These are phyloP conservation scores for Cladorrhinum sp. DNA, from an alignment of 2,329 filamentous ascomycete species.

Conservation along the genomic window DNA sequence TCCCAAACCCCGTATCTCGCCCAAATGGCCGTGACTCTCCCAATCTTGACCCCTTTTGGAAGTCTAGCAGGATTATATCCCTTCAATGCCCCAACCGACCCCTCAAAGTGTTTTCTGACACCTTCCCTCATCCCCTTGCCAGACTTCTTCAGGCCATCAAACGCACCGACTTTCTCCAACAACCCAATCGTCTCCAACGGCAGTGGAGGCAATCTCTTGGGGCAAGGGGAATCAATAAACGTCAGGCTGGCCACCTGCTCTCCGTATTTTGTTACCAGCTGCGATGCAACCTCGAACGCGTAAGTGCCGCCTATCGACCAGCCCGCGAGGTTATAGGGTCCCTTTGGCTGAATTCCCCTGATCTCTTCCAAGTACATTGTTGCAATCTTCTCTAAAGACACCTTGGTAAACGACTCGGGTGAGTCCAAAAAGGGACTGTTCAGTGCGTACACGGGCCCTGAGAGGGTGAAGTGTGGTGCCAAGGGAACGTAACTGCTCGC, in stretches of 20 bases:
- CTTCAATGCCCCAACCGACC: slow-evolving; percentile 10
- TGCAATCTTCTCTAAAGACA: slow-evolving; percentile 6
- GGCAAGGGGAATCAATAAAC: slow-evolving; percentile 17
- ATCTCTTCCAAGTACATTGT: slow-evolving; percentile 2
- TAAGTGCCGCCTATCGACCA: slow-evolving; percentile 22
- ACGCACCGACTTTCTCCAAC: slow-evolving; percentile 11
- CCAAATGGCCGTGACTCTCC: slow-evolving; percentile 7
- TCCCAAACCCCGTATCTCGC: slow-evolving; percentile 13
- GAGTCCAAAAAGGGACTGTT: slow-evolving; percentile 1
- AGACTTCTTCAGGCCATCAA: slow-evolving; percentile 12
- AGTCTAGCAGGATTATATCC: slow-evolving; percentile 4
- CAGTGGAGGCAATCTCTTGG: slow-evolving; percentile 9
- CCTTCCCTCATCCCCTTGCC: background rate
- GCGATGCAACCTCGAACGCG: slow-evolving; percentile 16
- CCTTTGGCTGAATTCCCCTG: slow-evolving; percentile 9
- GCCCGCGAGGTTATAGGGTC: slow-evolving; percentile 17
- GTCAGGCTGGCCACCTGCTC: slow-evolving; percentile 9
- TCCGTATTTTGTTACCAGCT: slow-evolving; percentile 6
- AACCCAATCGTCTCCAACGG: slow-evolving; percentile 10
- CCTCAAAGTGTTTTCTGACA: slow-evolving; percentile 8
- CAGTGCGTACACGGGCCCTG: slow-evolving; percentile 6
- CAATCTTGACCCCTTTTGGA: background rate
- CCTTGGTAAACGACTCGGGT: slow-evolving; percentile 1
- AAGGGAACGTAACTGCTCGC: slow-evolving; percentile 10
- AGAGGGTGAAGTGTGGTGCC: background rate